Evolutionary conservation across 192 early-diverging fungal genomes (phyloP), one percentile per base, ranked within the genome.

Genomic region (Coemansia nantahalensis): DNA sequence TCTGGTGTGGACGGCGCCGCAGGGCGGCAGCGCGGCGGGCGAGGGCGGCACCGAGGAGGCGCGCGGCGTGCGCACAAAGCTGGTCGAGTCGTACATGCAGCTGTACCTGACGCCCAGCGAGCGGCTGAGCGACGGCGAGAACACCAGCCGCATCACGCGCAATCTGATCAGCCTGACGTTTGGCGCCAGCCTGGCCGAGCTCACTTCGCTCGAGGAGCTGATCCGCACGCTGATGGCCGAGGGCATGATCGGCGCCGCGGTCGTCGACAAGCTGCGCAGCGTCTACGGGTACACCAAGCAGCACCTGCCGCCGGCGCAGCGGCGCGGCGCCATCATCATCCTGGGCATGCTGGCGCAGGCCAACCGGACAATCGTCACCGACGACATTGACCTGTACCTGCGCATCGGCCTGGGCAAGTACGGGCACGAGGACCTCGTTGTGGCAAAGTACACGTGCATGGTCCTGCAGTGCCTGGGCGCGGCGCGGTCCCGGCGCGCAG

Each of bases 141-240:
- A 70, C 66, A 69, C 63, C 33, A 79, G 62, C 63, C 78, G 64
- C n/a, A 83, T 85, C 5, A 80, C 79, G n/a, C 47, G 62, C 10
- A 84, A 65, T 37, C 46, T 75, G 14, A 65, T 66, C 39, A 90
- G 88, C 22, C 74, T 99, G 34, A 92, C 94, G 4, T 84, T 84
- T 65, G 83, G 83, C 42, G 85, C 92, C 5, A 93, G 87, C 16
- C 67, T 98, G 53, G 91, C 95, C 1, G 93, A 99, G 65, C 75
- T 95, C 23, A 98, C 92, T 0, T 98, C 94, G 5, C 76, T 99
- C 24, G 97, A 99, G 48, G 87, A 95, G 67, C 73, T 99, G 5
- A 62, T 99, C 24, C 85, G 83, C 23, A 85, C 82, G 13, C 81
- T 96, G 60, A 81, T 90, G 73, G 43, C 63, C n/a, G 83, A 85